These are phyloP conservation scores for Rhododendron williamsianum DNA, from an alignment of 148 eudicot genomes.

Conservation along the genomic window DNA sequence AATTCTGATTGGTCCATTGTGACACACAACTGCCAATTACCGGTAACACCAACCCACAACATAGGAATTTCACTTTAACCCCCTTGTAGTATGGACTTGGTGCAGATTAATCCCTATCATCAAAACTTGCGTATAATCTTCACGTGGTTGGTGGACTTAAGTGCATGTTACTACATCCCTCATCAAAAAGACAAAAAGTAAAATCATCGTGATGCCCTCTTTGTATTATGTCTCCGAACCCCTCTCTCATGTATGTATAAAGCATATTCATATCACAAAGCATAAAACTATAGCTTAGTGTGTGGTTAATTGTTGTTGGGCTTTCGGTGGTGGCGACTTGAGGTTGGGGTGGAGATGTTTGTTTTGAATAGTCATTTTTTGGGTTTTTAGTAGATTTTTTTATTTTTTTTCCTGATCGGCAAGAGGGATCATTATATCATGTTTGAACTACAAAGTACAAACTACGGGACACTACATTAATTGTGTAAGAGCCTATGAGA, in stretches of 20 bases:
- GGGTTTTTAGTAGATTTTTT: too few relatives aligned
- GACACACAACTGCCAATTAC: neutral
- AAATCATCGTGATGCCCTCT: neutral
- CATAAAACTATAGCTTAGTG: too few relatives aligned
- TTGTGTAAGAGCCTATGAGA: too few relatives aligned
- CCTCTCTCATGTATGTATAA: neutral
- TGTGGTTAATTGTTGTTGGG: too few relatives aligned
- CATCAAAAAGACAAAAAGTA: neutral
- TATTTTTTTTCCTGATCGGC: too few relatives aligned
- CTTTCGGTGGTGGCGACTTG: too few relatives aligned
- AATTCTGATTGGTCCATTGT: conserved; percentile 15
- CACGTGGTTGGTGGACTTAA: neutral
- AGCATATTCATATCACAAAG: neutral
- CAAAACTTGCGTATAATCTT: neutral
- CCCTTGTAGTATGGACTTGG: neutral
- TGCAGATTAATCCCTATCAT: neutral
- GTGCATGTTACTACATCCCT: neutral
- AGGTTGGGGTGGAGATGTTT: too few relatives aligned
- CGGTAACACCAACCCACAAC: neutral
- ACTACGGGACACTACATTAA: too few relatives aligned
- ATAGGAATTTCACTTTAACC: neutral
- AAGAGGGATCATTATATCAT: too few relatives aligned
- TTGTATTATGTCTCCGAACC: neutral
- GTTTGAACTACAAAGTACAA: too few relatives aligned
- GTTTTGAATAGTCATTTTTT: too few relatives aligned